phyloP scores from a whole-genome alignment of 75 land plant genomes.

The Pinus tabuliformis region DNA sequence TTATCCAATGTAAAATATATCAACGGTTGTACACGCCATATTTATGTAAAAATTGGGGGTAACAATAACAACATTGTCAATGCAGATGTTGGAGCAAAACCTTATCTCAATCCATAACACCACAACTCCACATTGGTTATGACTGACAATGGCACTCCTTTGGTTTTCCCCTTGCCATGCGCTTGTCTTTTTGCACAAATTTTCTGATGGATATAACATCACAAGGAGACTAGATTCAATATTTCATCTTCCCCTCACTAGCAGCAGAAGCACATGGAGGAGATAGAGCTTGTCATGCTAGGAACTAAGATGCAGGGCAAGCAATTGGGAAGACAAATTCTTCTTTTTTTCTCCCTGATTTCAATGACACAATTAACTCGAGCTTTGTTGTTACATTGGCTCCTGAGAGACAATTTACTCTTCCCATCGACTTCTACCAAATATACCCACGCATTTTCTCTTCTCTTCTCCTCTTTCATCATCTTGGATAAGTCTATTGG shows the following conservation, averaged over 20 bases:
- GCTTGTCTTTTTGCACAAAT: too few species aligned
- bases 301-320: constrained; percentile 28
- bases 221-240: too few species aligned
- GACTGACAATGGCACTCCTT: too few species aligned
- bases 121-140: too few species aligned
- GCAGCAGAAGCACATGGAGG: too few species aligned
- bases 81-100: too few species aligned
- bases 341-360: constrained; percentile 35
- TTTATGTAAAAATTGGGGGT: neutral
- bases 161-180: too few species aligned
- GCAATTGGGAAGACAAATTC: constrained; percentile 47
- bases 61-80: neutral
- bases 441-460: constrained; percentile 13
- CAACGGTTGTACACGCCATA: neutral
- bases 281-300: neutral
- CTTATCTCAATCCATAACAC: too few species aligned
- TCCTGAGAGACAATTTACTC: constrained; percentile 42
- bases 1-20: neutral
- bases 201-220: too few species aligned
- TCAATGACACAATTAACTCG: constrained; percentile 13
- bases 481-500: too few species aligned
- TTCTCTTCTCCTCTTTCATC: too few species aligned
- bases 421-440: constrained; percentile 84
- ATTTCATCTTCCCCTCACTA: too few species aligned
- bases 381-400: neutral